Conservation (phyloP, 352 stramenopile genomes). For the Phytophthora sojae region DNA sequence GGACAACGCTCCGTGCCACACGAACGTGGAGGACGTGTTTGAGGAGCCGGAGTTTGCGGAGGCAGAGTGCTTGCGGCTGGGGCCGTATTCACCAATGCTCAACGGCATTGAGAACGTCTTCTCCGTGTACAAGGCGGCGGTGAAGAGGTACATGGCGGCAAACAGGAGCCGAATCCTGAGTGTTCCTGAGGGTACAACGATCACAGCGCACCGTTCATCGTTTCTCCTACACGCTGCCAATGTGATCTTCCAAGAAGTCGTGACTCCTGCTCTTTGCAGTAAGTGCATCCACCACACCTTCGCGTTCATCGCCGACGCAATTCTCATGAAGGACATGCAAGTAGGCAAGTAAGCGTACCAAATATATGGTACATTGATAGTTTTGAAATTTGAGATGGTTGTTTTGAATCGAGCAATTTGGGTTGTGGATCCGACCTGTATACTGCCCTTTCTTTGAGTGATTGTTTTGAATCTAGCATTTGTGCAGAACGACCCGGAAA, state of each 20-base stretch:
- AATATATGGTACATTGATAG: not conserved
- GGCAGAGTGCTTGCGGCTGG: not conserved
- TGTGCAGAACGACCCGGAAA: not conserved
- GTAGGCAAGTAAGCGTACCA: not conserved
- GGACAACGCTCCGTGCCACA: constrained; percentile 6
- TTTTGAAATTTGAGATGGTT: not conserved
- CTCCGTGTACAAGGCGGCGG: not conserved
- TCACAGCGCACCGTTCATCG: not conserved
- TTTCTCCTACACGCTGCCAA: constrained; percentile 1
- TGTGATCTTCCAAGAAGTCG: not conserved
- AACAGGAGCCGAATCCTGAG: not conserved
- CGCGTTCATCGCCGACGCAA: not conserved
- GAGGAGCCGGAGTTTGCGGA: not conserved
- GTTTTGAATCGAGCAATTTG: not conserved
- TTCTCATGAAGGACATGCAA: not conserved
- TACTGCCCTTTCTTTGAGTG: not conserved
- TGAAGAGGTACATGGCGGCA: not conserved
- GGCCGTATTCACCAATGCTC: not conserved
- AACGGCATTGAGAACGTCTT: constrained; percentile 2
- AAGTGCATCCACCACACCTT: constrained; percentile 7
- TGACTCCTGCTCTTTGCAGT: not conserved
- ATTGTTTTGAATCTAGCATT: not conserved
- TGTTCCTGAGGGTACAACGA: not conserved
- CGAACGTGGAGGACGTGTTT: not conserved
- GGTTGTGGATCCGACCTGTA: not conserved